Evolutionary conservation across 257 asterid genomes (phyloP).

Genomic region (Marsdenia floribunda): DNA sequence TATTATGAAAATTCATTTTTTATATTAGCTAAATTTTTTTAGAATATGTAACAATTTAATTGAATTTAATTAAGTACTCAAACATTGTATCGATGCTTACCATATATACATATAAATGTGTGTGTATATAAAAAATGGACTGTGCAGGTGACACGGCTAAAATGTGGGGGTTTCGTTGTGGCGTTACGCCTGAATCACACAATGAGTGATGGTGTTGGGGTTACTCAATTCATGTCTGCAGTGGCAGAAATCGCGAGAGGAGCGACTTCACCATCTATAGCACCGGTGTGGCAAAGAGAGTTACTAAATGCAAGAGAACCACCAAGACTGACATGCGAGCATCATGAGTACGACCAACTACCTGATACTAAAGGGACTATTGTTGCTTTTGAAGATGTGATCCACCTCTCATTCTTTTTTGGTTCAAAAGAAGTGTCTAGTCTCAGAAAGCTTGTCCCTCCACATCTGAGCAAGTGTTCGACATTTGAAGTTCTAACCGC

Average conservation of each 20-base stretch:
- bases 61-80: too few relatives aligned
- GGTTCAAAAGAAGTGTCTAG: conserved; percentile 36
- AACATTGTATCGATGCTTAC: too few relatives aligned
- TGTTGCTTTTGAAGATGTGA: conserved; percentile 37
- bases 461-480: conserved; percentile 31
- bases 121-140: too few relatives aligned
- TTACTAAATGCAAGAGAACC: conserved; percentile 48
- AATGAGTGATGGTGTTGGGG: conserved; percentile 57
- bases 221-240: conserved; percentile 53
- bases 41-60: too few relatives aligned
- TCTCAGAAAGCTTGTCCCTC: conserved; percentile 36
- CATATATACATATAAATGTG: too few relatives aligned
- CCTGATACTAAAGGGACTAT: conserved; percentile 32
- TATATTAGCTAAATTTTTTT: too few relatives aligned
- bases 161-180: conserved; percentile 59
- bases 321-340: conserved; percentile 31
- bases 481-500: conserved; percentile 34
- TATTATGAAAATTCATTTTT: too few relatives aligned
- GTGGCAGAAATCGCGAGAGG: conserved; percentile 64
- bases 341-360: conserved; percentile 45
- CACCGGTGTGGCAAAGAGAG: conserved; percentile 58
- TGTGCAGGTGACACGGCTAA: conserved; percentile 56
- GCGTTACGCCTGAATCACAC: conserved; percentile 64
- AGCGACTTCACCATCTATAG: conserved; percentile 29
- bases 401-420: conserved; percentile 47